phyloP scores from a whole-genome alignment of 73 alveolate genomes.

The Paramecium primaurelia region DNA sequence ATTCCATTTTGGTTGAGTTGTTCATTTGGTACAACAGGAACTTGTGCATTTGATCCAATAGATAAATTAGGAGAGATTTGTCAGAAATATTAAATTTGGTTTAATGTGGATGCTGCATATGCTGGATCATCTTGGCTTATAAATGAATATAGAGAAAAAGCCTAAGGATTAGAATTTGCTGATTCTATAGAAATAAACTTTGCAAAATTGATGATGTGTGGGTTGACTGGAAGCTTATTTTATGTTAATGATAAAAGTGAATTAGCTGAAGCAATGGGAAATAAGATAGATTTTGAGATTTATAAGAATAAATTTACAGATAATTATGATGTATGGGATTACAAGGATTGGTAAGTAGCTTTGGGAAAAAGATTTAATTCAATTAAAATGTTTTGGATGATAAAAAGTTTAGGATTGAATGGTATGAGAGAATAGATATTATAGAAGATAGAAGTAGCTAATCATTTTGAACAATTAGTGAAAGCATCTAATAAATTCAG shows the following conservation, averaged over 20 bases:
- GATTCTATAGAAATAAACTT: constrained; percentile 55
- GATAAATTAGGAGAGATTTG: constrained; percentile 46
- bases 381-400: constrained; percentile 41
- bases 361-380: constrained; percentile 59
- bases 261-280: constrained; percentile 45
- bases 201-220: constrained; percentile 56
- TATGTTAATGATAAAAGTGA: constrained; percentile 42
- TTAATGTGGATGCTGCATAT: constrained; percentile 60
- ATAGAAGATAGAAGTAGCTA: constrained; percentile 43
- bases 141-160: constrained; percentile 50
- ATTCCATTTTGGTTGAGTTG: constrained; percentile 46
- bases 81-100: constrained; percentile 47
- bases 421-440: constrained; percentile 46
- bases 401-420: constrained; percentile 22
- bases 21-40: constrained; percentile 53
- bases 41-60: constrained; percentile 55
- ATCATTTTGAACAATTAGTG: constrained; percentile 15
- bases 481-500: constrained; percentile 4
- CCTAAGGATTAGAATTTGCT: not conserved
- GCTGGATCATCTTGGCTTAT: constrained; percentile 62
- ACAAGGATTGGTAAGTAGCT: constrained; percentile 60
- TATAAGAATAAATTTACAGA: constrained; percentile 41
- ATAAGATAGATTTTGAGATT: constrained; percentile 24
- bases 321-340: constrained; percentile 42
- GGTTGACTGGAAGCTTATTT: constrained; percentile 46